Evolutionary conservation across 2,329 filamentous ascomycete species (phyloP).

Genomic region (Cercospora sp.): DNA sequence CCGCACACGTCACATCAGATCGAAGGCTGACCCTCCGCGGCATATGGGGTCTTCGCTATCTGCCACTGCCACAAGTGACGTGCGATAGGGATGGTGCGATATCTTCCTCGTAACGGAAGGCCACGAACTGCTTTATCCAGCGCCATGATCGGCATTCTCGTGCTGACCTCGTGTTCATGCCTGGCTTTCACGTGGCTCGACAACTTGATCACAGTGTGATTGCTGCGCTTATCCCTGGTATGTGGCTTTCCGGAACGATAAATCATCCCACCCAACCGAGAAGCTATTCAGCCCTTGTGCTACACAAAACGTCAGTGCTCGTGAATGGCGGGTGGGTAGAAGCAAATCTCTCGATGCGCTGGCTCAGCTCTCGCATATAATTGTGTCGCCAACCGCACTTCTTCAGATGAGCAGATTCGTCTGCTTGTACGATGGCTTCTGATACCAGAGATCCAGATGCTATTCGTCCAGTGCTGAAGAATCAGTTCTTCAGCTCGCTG

Average conservation of each 20-base stretch:
- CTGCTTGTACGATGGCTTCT: not conserved
- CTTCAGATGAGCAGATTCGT: not conserved
- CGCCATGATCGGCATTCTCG: not conserved
- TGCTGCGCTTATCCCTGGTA: not conserved
- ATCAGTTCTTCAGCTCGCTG: not conserved
- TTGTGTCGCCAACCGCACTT: not conserved
- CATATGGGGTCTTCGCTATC: not conserved
- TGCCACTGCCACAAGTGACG: not conserved
- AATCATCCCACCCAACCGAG: not conserved
- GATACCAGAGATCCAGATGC: not conserved
- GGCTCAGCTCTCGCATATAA: not conserved
- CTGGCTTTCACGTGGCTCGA: not conserved
- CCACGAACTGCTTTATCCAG: not conserved
- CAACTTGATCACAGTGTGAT: not conserved
- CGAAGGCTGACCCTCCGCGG: not conserved
- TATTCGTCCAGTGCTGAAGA: not conserved
- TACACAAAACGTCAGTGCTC: not conserved
- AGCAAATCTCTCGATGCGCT: not conserved
- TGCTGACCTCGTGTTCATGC: not conserved
- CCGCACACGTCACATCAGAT: not conserved
- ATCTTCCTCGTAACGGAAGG: not conserved
- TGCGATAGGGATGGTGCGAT: not conserved
- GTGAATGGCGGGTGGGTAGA: not conserved
- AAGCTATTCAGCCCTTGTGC: not conserved
- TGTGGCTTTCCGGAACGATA: not conserved